Evolutionary conservation across 352 stramenopile species (phyloP), one percentile per base, ranked within the genome.

Genomic region (Globisporangium spiculum): DNA sequence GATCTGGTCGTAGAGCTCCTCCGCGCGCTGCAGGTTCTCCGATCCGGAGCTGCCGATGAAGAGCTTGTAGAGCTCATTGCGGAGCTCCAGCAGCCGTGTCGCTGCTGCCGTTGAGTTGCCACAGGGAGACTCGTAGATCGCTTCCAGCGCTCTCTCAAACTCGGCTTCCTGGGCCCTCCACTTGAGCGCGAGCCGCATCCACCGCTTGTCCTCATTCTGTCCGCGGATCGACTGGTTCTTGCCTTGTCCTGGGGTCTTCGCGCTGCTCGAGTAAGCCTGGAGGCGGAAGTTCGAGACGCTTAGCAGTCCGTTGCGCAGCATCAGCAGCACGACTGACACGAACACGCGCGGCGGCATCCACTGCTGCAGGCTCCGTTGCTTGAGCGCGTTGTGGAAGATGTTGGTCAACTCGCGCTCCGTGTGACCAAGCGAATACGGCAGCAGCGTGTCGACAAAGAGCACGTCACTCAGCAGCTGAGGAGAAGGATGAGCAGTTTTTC

Each of bases 261-360:
- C 54, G 12, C 30, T 27, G 24, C n/a, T 48, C 22, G 27, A 22
- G 14, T 22, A 10, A 44, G 10, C 56, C 34, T 88, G 67, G 1
- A 80, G 73, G 3, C 60, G 67, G 50, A 85, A 90, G 56, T 63
- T 89, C 6, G 77, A 80, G 18, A 90, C 78, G 54, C 84, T 91
- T 34, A 92, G 38, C 5, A 86, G 63, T 3, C 78, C 73, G 65
- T 88, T 91, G 38, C 77, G 79, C 44, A 92, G 63, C 22, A 92
- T 68, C 59, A 89, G 63, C 54, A 92, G 66, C 65, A 88, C 76
- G 4, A 91, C 79, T 0, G 84, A 91, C 18, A 76, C 79, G 54
- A 92, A 92, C 46, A 89, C 80, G 1, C 81, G 83, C 65, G 78
- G 38, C 9, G 84, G 81, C 84, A 92, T 91, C 8, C 77, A 67